Conservation (phyloP, 148 eudicot genomes). For the Vaccinium macrocarpon region DNA sequence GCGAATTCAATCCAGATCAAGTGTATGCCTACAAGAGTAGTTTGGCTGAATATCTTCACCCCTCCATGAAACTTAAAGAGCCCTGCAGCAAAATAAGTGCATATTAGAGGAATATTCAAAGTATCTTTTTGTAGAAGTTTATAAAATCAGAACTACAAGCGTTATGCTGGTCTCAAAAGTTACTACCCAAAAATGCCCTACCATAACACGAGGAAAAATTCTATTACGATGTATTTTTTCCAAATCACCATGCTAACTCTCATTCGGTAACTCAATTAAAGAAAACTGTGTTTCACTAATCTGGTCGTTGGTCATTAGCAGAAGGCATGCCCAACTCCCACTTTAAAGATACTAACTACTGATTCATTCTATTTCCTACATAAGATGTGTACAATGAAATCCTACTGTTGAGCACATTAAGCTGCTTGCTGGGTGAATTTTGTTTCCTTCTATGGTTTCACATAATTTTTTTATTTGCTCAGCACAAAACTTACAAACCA, state of each 20-base stretch:
- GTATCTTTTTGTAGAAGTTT: background rate
- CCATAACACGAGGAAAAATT: background rate
- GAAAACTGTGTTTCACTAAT: background rate
- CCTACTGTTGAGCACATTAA: background rate
- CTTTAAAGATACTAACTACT: background rate
- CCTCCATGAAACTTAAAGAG: background rate
- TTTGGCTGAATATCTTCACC: background rate
- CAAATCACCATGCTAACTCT: background rate
- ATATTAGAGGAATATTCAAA: background rate
- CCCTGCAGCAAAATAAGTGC: slow-evolving; percentile 5
- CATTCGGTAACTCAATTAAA: background rate
- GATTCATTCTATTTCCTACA: background rate
- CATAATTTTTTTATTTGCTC: background rate
- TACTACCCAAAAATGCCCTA: too few relatives aligned
- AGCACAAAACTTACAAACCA: background rate
- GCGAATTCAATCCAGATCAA: slow-evolving; percentile 18
- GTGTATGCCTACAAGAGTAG: background rate
- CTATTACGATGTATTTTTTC: background rate
- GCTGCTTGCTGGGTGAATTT: background rate
- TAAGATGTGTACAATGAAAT: background rate
- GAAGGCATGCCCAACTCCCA: background rate
- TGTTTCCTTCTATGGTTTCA: background rate
- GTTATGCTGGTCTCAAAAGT: background rate
- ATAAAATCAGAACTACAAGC: background rate
- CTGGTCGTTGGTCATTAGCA: background rate